phyloP scores from a whole-genome alignment of 2,329 filamentous ascomycete species.

The Cladorrhinum sp. region DNA sequence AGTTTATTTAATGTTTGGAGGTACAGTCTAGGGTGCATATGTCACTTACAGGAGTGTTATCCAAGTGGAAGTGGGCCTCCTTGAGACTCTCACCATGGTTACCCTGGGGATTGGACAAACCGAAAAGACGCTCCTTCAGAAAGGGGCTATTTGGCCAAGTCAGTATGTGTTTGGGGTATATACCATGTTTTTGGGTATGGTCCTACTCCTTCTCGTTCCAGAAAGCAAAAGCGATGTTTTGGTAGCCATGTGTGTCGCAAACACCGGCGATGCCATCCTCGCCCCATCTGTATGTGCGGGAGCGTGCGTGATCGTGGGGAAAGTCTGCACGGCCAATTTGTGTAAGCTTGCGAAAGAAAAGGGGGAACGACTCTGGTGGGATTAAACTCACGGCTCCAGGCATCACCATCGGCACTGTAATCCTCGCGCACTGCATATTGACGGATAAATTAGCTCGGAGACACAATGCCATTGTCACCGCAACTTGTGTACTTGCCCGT shows the following conservation, averaged over 20 bases:
- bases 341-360: constrained; percentile 17
- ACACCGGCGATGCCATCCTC: constrained; percentile 97
- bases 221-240: constrained; percentile 94
- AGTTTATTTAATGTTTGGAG: constrained; percentile 4
- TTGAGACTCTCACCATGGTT: constrained; percentile 98
- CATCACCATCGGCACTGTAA: constrained; percentile 85
- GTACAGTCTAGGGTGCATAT: neutral
- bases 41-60: constrained; percentile 73
- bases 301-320: constrained; percentile 86
- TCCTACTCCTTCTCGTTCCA: constrained; percentile 93
- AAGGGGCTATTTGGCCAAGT: constrained; percentile 67
- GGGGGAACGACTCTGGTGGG: neutral
- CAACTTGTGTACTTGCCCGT: constrained; percentile 59
- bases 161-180: constrained; percentile 32
- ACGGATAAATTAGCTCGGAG: constrained; percentile 17
- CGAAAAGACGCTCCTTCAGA: constrained; percentile 92
- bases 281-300: constrained; percentile 88
- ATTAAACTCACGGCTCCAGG: constrained; percentile 79
- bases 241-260: constrained; percentile 81
- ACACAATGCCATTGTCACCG: neutral
- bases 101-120: constrained; percentile 91
- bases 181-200: neutral
- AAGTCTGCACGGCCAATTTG: constrained; percentile 62
- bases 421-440: constrained; percentile 73
- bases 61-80: constrained; percentile 92